Percentiles rank a stretch among this genome's conserved stretches.
Evolutionary conservation across 495 filamentous ascomycete species (phyloP).

Genomic region (Trypethelium eluteriae): DNA sequence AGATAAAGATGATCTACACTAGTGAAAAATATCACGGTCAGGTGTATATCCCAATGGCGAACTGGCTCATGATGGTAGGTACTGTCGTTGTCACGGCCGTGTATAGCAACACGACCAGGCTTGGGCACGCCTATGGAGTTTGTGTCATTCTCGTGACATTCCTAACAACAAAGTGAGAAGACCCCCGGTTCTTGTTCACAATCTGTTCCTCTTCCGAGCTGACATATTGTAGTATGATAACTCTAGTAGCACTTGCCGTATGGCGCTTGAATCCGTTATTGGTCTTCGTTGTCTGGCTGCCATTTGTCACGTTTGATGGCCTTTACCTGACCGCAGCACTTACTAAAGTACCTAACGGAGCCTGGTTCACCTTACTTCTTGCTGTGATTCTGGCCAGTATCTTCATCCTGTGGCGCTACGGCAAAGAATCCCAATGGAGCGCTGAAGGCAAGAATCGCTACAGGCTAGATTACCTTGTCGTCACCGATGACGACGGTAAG

Average conservation of each 20-base stretch:
- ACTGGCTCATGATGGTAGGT: constrained; percentile 69
- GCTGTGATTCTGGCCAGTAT: constrained; percentile 49
- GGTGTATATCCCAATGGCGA: constrained; percentile 62
- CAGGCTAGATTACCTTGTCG: constrained; percentile 30
- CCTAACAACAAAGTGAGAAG: neutral
- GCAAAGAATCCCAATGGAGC: constrained; percentile 65
- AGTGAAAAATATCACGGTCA: constrained; percentile 60
- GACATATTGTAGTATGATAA: constrained; percentile 45
- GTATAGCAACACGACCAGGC: constrained; percentile 57
- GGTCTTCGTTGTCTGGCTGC: constrained; percentile 53
- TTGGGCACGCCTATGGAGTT: constrained; percentile 50
- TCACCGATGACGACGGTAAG: constrained; percentile 20
- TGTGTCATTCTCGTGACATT: constrained; percentile 66
- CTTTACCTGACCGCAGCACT: constrained; percentile 59
- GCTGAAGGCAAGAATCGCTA: constrained; percentile 56
- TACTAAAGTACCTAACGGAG: constrained; percentile 61
- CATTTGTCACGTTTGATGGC: constrained; percentile 55
- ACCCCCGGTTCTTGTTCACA: constrained; percentile 37
- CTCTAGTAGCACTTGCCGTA: constrained; percentile 58
- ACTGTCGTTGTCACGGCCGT: constrained; percentile 63
- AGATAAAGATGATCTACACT: constrained; percentile 61
- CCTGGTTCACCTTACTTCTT: constrained; percentile 68
- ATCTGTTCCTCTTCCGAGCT: neutral
- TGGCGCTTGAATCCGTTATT: constrained; percentile 54
- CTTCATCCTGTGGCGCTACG: constrained; percentile 65